phyloP scores from a whole-genome alignment of 1,284 basidiomycete species.

The Sphaerobolus stellatus region DNA sequence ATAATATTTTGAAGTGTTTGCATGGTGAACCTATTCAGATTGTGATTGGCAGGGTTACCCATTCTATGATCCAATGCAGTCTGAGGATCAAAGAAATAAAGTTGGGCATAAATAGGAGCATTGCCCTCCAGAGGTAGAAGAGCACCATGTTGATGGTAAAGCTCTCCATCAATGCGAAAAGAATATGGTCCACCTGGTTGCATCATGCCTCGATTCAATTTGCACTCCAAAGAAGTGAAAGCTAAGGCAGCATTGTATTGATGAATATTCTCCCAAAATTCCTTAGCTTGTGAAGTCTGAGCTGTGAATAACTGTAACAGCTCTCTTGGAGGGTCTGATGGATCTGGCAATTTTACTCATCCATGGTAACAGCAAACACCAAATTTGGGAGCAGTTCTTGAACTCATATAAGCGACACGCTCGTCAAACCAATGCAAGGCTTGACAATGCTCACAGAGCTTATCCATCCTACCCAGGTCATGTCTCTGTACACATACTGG shows the following conservation, averaged over 20 bases:
- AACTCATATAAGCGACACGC: not conserved
- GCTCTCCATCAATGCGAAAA: conserved; percentile 38
- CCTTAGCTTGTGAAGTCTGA: conserved; percentile 2
- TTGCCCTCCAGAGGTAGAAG: conserved; percentile 26
- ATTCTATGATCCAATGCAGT: conserved; percentile 24
- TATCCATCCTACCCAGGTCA: not conserved
- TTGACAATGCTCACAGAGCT: not conserved
- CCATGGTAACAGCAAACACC: not conserved
- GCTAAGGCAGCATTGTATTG: conserved; percentile 41
- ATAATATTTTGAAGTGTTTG: conserved; percentile 29
- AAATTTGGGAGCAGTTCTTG: not conserved
- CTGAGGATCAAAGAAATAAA: conserved; percentile 39
- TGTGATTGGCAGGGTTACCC: conserved; percentile 22
- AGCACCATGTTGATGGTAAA: conserved; percentile 36
- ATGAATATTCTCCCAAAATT: conserved; percentile 29
- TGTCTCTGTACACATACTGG: too few species aligned
- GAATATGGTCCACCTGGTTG: conserved; percentile 29
- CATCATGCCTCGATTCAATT: conserved; percentile 30
- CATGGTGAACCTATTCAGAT: conserved; percentile 25
- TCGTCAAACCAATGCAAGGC: not conserved
- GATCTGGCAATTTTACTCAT: not conserved
- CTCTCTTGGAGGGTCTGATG: not conserved
- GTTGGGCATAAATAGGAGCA: conserved; percentile 35
- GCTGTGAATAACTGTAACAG: not conserved
- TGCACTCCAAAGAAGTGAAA: conserved; percentile 40